Base-by-base conservation (phyloP, 148 eudicot species). In the Tetragonia tetragonoides region DNA sequence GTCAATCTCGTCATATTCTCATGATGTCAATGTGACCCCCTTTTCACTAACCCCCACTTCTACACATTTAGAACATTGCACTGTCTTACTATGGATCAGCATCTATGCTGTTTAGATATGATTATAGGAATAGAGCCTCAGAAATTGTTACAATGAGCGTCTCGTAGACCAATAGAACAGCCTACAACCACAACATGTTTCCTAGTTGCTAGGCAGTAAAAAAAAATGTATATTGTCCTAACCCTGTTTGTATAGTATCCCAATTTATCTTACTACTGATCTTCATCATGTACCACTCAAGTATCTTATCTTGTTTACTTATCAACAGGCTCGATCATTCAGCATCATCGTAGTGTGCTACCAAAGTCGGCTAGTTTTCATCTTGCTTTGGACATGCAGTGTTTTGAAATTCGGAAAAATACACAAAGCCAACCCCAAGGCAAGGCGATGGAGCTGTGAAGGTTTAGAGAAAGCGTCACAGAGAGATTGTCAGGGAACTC, bases 301-400 rank as follows among this genome's bases (percentile, higher is more conserved):
- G 24, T 20, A 49, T 68, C 44, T 78, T 46, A 78, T 62, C 42
- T 15, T 63, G 71, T 34, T 46, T 60, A 16, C 51, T 11, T 68
- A 24, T 7, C 63, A 28, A 44, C 79, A 82, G 85, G 78, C 60
- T 41, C 44, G 76, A 82, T 82, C 73, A 70, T 63, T 72, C 71
- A 49, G 67, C 72, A 70, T 78, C 85, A 20, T 28, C 63, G 44
- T 82, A 78, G 57, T 44, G 24, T 6, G 28, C 23, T 0, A 14
- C 59, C 17, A 21, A 56, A 34, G 38, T 59, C 41, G 34, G 54
- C 73, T 34, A 54, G 53, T 23, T 16, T 54, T 72, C 66, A 20
- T 66, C 68, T 38, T 82, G 66, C 49, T 74, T n/a, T 75, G 70
- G 28, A 62, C 70, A 34, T 28, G 17, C 23, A 28, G 44, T 40